phyloP scores from a whole-genome alignment of 2,329 filamentous ascomycete species.

The Sclerotinia sclerotiorum region DNA sequence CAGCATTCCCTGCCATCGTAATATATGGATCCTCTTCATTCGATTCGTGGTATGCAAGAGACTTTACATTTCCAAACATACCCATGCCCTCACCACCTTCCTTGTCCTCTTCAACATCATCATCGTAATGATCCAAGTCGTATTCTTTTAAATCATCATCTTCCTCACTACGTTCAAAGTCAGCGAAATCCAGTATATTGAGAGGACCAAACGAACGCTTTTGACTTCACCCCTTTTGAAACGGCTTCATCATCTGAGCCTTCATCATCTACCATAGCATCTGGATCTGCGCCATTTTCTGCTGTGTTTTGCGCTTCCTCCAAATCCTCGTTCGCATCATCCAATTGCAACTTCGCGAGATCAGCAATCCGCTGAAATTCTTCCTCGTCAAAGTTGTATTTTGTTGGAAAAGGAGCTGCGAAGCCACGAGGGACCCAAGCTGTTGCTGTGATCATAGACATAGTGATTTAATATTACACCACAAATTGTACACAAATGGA shows the following conservation, averaged over 20 bases:
- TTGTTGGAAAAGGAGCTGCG: slow-evolving; percentile 57
- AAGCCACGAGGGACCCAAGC: slow-evolving; percentile 60
- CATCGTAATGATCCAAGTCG: slow-evolving; percentile 93
- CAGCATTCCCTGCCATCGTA: slow-evolving; percentile 69
- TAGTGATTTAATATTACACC: slow-evolving; percentile 26
- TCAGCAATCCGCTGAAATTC: slow-evolving; percentile 59
- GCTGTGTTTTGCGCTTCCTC: slow-evolving; percentile 52
- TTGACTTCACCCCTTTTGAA: slow-evolving; percentile 41
- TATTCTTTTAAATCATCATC: slow-evolving; percentile 96
- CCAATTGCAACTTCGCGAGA: slow-evolving; percentile 62
- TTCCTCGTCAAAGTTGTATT: slow-evolving; percentile 58
- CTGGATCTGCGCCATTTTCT: slow-evolving; percentile 39
- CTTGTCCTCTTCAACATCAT: slow-evolving; percentile 69
- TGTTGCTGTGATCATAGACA: slow-evolving; percentile 58
- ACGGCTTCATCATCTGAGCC: slow-evolving; percentile 36
- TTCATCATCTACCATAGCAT: slow-evolving; percentile 45
- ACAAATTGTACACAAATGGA: slow-evolving; percentile 1
- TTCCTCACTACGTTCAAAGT: slow-evolving; percentile 47
- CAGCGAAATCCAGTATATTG: slow-evolving; percentile 35
- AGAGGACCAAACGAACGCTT: slow-evolving; percentile 43
- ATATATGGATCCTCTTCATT: slow-evolving; percentile 97
- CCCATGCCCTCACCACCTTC: slow-evolving; percentile 68
- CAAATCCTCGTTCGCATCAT: slow-evolving; percentile 87
- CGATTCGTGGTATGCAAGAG: slow-evolving; percentile 87
- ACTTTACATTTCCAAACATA: slow-evolving; percentile 95